phyloP scores from a whole-genome alignment of 805 yeast species.

The Sugiyamaella marilandica region DNA sequence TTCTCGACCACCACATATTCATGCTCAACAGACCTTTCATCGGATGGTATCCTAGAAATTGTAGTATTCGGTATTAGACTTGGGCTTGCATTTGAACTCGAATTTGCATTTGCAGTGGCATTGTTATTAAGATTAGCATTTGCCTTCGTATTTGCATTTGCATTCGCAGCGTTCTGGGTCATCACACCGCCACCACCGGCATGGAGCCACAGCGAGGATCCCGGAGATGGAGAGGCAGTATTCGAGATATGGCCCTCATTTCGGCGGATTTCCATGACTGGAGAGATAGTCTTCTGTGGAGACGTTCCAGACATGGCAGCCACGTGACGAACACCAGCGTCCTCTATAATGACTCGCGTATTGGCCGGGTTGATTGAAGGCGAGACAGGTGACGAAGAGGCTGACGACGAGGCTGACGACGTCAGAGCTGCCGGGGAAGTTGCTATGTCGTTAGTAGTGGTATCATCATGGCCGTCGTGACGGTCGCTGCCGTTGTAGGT shows the following conservation, averaged over 20 bases:
- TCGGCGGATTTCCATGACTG: neutral
- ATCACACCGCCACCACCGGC: too few species aligned
- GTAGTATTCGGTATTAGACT: neutral
- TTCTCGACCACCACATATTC: conserved; percentile 95
- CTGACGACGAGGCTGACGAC: neutral
- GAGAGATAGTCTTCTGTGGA: neutral
- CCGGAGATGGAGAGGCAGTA: conserved; percentile 22
- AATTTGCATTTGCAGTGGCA: neutral
- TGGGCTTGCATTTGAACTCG: neutral
- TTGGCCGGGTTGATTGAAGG: neutral
- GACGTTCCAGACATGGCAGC: neutral
- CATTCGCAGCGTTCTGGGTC: neutral
- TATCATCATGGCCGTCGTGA: neutral
- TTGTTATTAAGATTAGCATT: neutral
- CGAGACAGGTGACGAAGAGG: neutral
- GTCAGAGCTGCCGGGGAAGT: neutral
- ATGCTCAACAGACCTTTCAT: conserved; percentile 42
- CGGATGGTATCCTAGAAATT: neutral
- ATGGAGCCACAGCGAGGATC: conserved; percentile 20
- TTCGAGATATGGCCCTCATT: neutral
- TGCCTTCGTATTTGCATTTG: too few species aligned
- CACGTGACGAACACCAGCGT: neutral
- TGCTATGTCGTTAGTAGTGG: neutral
- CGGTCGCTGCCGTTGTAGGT: conserved; percentile 1
- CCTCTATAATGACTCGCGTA: neutral